Percentiles rank a stretch among this genome's conserved stretches.
These are phyloP conservation scores for Pythium aristosporum DNA, from an alignment of 352 stramenopile genomes.

Conservation along the genomic window DNA sequence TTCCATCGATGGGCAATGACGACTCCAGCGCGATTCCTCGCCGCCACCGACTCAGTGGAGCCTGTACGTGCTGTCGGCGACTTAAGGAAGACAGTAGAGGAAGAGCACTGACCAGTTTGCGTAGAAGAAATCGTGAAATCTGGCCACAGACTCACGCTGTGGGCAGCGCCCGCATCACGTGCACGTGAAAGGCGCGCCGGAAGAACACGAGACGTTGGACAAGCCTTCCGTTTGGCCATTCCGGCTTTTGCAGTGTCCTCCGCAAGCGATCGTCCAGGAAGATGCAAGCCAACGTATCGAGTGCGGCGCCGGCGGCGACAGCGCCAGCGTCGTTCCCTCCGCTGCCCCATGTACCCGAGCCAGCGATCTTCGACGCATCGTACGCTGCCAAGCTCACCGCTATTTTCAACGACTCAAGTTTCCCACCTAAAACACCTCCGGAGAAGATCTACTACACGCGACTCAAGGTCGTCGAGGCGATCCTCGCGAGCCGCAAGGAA, in stretches of 20 bases:
- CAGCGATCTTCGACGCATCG: constrained; percentile 28
- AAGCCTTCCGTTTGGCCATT: background rate
- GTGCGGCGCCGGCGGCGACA: background rate
- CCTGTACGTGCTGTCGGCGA: background rate
- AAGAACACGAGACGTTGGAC: background rate
- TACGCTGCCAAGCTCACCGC: background rate
- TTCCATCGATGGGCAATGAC: background rate
- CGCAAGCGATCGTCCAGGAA: background rate
- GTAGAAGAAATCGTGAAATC: background rate
- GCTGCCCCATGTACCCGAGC: constrained; percentile 23
- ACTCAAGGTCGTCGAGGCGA: constrained; percentile 17
- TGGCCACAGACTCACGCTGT: no score
- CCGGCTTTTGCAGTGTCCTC: background rate
- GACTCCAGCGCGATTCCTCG: background rate
- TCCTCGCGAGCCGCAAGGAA: constrained; percentile 9
- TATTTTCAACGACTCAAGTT: constrained; percentile 10
- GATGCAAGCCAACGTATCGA: constrained; percentile 1
- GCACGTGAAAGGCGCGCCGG: background rate
- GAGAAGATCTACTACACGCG: constrained; percentile 16
- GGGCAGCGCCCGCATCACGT: background rate
- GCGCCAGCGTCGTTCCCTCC: constrained; percentile 13
- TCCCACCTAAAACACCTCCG: background rate
- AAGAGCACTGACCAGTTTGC: background rate
- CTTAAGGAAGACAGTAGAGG: background rate
- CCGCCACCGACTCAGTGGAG: background rate